Conservation (phyloP, 768 basidiomycete species). For the Collybia nuda region DNA sequence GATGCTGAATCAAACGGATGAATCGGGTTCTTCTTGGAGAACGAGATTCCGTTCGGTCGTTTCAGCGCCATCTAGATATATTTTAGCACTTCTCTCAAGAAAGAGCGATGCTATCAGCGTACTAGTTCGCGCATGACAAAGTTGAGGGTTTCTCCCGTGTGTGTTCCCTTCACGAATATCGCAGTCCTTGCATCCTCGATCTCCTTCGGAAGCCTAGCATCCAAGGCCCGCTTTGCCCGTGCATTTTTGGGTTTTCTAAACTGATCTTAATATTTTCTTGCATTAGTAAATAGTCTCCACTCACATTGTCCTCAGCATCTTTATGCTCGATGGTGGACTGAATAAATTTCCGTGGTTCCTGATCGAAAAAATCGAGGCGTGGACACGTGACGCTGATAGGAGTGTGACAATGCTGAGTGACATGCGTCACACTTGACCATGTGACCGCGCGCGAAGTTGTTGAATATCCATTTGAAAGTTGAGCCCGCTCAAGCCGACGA, state of each 20-base stretch:
- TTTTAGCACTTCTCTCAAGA: not conserved
- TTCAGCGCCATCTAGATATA: constrained; percentile 85
- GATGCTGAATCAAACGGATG: constrained; percentile 86
- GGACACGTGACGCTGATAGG: not conserved
- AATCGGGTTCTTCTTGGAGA: constrained; percentile 90
- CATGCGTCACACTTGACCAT: constrained; percentile 9
- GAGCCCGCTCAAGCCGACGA: constrained; percentile 4
- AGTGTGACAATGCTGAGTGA: not conserved
- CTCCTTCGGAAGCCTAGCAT: constrained; percentile 85
- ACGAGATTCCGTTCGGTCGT: constrained; percentile 86
- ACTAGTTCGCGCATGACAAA: constrained; percentile 89
- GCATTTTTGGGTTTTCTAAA: constrained; percentile 90
- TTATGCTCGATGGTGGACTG: not conserved
- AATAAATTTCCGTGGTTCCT: not conserved
- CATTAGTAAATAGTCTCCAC: not conserved
- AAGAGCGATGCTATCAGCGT: constrained; percentile 23
- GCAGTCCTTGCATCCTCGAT: constrained; percentile 86
- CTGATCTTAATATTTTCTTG: not conserved
- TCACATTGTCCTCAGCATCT: constrained; percentile 11
- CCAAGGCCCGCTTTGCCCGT: constrained; percentile 85
- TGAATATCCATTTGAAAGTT: not conserved
- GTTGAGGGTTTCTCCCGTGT: constrained; percentile 79
- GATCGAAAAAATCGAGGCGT: not conserved
- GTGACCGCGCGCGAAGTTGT: constrained; percentile 10
- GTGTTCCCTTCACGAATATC: constrained; percentile 88